Evolutionary conservation across 108 stramenopile species (phyloP), one percentile per base, ranked within the genome.

Genomic region (Cyclotella kingstonii): DNA sequence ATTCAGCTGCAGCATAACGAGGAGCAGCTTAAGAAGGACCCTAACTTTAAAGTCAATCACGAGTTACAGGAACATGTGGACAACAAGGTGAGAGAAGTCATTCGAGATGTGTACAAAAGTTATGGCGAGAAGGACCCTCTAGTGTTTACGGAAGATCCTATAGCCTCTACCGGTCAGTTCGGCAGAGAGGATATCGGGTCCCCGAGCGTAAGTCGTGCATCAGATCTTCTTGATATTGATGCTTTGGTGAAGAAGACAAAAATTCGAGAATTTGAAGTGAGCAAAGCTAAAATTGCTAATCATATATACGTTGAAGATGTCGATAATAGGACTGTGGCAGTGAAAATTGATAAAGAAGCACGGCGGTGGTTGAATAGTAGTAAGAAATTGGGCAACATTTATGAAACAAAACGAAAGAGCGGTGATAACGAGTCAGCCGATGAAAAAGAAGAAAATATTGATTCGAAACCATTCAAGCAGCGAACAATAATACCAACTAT

Each of bases 1-100:
- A 76, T 93, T 66, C 87, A 93, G 66, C 60, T 89, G 28, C 78
- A 81, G 44, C 87, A 89, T 56, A 77, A 85, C 31, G 91, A 93
- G 69, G 84, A 89, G 38, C 87, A 85, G 54, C 70, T 79, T 42
- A 68, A 70, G 33, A 81, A 70, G 41, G 81, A 78, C 28, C 70
- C 70, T 10, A 48, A 54, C 19, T 74, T 70, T 34, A 49, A 56
- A 23, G 55, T 63, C 7, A 40, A 63, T 15, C 63, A 81, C 54
- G 54, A 78, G 27, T 19, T 70, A 5, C 60, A 75, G 52, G 66
- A 51, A 2, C 56, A 23, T 42, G 77, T 78, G 51, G 81, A 81
- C 41, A 54, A 65, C 2, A 77, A 43, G 34, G 42, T 77, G 19
- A 30, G 66, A 19, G 70, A 77, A 2, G 45, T 63, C 28, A 77